These are phyloP conservation scores for Phylloporus scabripes DNA, from an alignment of 768 basidiomycete species.

Conservation along the genomic window DNA sequence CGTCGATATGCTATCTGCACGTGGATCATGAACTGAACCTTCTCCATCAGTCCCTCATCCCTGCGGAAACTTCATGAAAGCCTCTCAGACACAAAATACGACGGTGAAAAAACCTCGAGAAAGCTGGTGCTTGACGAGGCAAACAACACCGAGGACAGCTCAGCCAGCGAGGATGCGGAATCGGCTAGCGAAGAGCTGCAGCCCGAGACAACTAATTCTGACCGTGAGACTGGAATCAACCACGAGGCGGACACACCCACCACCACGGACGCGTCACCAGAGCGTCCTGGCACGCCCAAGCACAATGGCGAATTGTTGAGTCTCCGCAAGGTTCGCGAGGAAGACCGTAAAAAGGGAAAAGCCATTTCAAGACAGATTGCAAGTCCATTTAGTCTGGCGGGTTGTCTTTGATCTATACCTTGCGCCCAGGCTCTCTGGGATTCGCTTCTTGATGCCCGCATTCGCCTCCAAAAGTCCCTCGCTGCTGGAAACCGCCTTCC, in stretches of 20 bases:
- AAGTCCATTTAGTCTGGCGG: constrained; percentile 27
- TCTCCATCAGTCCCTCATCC: constrained; percentile 52
- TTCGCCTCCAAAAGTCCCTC: constrained; percentile 81
- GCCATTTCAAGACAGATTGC: constrained; percentile 83
- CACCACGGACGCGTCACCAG: constrained; percentile 16
- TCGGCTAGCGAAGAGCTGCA: constrained; percentile 14
- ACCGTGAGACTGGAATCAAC: constrained; percentile 12
- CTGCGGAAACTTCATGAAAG: constrained; percentile 62
- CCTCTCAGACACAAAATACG: constrained; percentile 74
- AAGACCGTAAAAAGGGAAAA: constrained; percentile 75
- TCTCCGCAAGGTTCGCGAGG: constrained; percentile 55
- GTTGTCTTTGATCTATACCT: constrained; percentile 4
- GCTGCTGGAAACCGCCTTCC: constrained; percentile 62
- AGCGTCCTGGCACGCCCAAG: neutral
- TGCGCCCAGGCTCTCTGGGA: constrained; percentile 72
- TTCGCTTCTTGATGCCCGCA: constrained; percentile 81
- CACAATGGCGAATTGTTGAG: constrained; percentile 41
- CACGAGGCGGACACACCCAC: constrained; percentile 6
- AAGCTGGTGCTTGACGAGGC: constrained; percentile 44
- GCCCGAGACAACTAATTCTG: constrained; percentile 2
- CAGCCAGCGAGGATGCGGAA: constrained; percentile 11
- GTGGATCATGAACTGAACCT: constrained; percentile 3
- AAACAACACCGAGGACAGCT: constrained; percentile 11
- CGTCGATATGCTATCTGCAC: constrained; percentile 21
- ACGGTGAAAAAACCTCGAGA: constrained; percentile 59